Percentiles rank a stretch among this genome's conserved stretches.
Evolutionary conservation across 805 yeast species (phyloP).

Genomic region (Candida corydali): DNA sequence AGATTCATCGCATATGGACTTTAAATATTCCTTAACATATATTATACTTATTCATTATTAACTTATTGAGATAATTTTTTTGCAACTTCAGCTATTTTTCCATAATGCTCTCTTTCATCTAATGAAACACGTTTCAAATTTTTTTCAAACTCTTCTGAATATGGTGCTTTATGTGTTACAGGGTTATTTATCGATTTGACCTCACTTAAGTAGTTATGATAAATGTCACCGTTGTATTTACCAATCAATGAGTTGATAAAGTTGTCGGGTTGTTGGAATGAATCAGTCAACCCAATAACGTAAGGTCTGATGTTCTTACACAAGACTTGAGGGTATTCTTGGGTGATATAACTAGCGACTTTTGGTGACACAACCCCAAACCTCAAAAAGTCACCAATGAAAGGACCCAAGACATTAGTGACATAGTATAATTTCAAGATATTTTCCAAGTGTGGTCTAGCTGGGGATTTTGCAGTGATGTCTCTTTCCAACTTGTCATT

Average conservation of each 20-base stretch:
- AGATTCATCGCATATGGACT: no score
- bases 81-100: conserved; percentile 14
- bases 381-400: conserved; percentile 68
- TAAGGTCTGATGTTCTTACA: conserved; percentile 46
- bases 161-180: conserved; percentile 55
- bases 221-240: conserved; percentile 74
- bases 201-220: conserved; percentile 65
- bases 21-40: no score
- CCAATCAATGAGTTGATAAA: conserved; percentile 83
- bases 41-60: no score
- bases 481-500: conserved; percentile 31
- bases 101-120: conserved; percentile 31
- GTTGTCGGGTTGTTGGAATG: conserved; percentile 77
- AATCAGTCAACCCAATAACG: conserved; percentile 76
- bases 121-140: conserved; percentile 32
- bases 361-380: conserved; percentile 51
- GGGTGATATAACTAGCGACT: conserved; percentile 10
- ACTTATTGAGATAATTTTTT: conserved; percentile 7
- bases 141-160: conserved; percentile 35
- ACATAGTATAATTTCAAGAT: conserved; percentile 56
- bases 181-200: conserved; percentile 51
- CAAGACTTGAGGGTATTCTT: conserved; percentile 22
- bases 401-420: conserved; percentile 59
- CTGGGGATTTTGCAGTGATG: conserved; percentile 27
- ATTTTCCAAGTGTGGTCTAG: conserved; percentile 47